Evolutionary conservation across 1,139 yeast species (phyloP), one percentile per base, ranked within the genome.

Genomic region (Schizosaccharomyces versatilis): DNA sequence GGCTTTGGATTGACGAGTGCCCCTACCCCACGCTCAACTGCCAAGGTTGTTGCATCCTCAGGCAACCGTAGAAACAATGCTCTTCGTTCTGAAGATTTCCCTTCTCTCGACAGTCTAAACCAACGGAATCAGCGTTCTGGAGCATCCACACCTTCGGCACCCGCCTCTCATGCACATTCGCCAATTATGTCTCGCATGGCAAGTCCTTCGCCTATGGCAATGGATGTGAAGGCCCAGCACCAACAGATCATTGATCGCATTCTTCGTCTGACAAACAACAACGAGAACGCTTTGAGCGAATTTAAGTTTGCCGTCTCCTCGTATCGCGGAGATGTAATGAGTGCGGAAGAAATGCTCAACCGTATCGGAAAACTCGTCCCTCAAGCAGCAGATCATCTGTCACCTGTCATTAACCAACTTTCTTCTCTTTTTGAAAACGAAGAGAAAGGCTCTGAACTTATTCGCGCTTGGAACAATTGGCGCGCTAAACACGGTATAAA

Each of bases 221-320:
- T 36, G 10, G 14, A 19, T n/a, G 49, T 24, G 6, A 32, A 44
- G 38, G 49, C 38, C 8, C 49, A 44, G 8, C 49, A 44, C 38
- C 49, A 44, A 9, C 49, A 44, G 9, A 14, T 44, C 14, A 44
- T 44, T 24, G 49, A 44, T 17, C 49, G 49, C 7, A 44, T 44
- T 32, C 19, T 24, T 14, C 19, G 32, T 9, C 38, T 44, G 12
- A 44, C 49, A 32, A 32, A 32, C 14, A 19, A 17, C 12, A 36
- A 44, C 38, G 49, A 44, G n/a, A 19, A 44, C 36, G 32, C 19
- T 14, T 14, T 44, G 19, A 44, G 32, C 32, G 49, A 44, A 14
- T 44, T 44, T 44, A 44, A 44, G 9, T 44, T 44, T 44, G 49
- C 49, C 9, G 49, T 44, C 32, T 44, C 49, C 9, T 44, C 49